phyloP scores from a whole-genome alignment of 1,284 basidiomycete genomes.

The Ceratobasidium theobromae region DNA sequence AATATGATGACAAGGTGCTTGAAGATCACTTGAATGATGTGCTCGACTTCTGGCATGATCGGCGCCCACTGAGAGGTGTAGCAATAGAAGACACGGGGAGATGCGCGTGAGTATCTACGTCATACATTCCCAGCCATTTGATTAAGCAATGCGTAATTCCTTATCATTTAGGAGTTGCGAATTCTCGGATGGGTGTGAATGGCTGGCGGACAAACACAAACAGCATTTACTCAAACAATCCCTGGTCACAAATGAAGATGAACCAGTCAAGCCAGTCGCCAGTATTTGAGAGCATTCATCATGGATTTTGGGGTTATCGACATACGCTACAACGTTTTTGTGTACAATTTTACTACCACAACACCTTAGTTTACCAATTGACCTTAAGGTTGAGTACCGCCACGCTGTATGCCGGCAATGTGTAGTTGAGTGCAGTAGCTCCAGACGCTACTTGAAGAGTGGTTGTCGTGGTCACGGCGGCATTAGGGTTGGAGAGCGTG shows the following conservation, averaged over 20 bases:
- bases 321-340: not conserved
- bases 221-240: conserved; percentile 1
- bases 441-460: conserved; percentile 43
- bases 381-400: conserved; percentile 38
- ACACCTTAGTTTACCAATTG: not conserved
- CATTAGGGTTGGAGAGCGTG: conserved; percentile 42
- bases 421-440: conserved; percentile 43
- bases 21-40: conserved; percentile 58
- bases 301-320: not conserved
- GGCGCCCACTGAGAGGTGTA: conserved; percentile 67
- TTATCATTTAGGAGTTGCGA: conserved; percentile 65
- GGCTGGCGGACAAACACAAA: conserved; percentile 69
- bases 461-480: conserved; percentile 44
- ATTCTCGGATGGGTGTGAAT: conserved; percentile 77
- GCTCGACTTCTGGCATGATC: conserved; percentile 74
- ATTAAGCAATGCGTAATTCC: not conserved
- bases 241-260: not conserved
- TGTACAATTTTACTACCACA: not conserved
- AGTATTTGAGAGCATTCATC: not conserved
- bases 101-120: conserved; percentile 60
- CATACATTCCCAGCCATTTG: conserved; percentile 1
- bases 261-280: not conserved
- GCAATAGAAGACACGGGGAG: conserved; percentile 58
- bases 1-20: conserved; percentile 58
- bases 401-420: conserved; percentile 45